Base-by-base conservation (phyloP, 2,329 filamentous ascomycete species). In the Claviceps purpurea region DNA sequence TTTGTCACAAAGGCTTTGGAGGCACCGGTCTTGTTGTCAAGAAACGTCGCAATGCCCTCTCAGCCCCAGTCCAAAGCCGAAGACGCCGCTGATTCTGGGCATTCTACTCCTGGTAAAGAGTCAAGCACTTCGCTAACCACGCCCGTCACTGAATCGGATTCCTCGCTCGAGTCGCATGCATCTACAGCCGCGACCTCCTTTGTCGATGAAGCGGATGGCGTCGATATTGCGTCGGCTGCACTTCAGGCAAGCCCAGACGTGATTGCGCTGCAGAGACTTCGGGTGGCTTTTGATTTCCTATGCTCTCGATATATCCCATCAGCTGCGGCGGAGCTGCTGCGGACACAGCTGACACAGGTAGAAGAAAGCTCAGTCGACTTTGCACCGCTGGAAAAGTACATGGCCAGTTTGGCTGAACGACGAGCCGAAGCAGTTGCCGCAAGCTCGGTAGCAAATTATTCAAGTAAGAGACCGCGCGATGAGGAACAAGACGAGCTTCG, bases 1-100 rank as follows among this genome's bases (percentile, higher is more conserved):
- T 94, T 95, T 59, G 81, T 98, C 8, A 78, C 75, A 50, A 84
- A 84, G 61, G 78, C 78, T 2, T 72, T 98, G 5, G 86, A 93
- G 59, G 78, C 82, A 4, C 91, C 93, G 0, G 72, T 95, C 44
- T 71, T 87, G 59, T 79, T 79, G 37, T 73, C 89, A 42, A 83
- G 76, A 60, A 75, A 80, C 46, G 76, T 82, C 52, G 72, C 79
- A 49, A 44, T 48, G 47, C 47, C 50, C 16, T 2, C 22, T 44
- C 57, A 57, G 10, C 14, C 58, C n/a, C 51, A 52, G 14, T 50
- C 53, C 1, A 49, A 54, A 2, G 40, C 40, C n/a, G 55, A 55
- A n/a, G 50, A 48, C 16, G 56, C 51, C n/a, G 2, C 38, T 37
- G 56, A 61, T 5, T 59, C 60, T 5, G 55, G 58, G 20, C 52